phyloP scores from a whole-genome alignment of 2,329 filamentous ascomycete genomes.

The Sarocladiaceae sp. region DNA sequence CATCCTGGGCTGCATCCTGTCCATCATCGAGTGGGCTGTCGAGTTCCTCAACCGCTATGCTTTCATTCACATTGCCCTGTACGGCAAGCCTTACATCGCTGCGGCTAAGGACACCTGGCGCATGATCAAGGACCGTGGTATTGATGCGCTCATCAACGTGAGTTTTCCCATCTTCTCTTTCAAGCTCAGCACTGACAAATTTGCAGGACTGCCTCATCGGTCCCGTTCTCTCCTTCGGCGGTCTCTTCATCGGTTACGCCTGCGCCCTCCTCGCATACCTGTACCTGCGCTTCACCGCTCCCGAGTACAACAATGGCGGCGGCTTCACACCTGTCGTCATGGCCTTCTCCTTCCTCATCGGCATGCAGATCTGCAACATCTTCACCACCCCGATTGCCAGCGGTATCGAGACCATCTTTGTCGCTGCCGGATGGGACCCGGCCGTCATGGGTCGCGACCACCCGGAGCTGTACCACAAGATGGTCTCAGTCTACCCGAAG shows the following conservation, averaged over 20 bases:
- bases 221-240: constrained; percentile 68
- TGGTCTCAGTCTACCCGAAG: constrained; percentile 77
- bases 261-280: constrained; percentile 78
- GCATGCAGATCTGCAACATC: constrained; percentile 81
- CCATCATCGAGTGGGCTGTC: constrained; percentile 76
- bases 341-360: constrained; percentile 83
- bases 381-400: constrained; percentile 84
- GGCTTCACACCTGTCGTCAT: constrained; percentile 71
- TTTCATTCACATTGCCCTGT: constrained; percentile 87
- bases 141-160: constrained; percentile 78
- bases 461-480: constrained; percentile 69
- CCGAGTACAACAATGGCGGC: constrained; percentile 63
- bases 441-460: constrained; percentile 75
- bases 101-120: constrained; percentile 86
- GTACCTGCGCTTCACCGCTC: constrained; percentile 79
- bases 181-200: not conserved
- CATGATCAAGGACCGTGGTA: constrained; percentile 87
- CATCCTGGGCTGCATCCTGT: constrained; percentile 68
- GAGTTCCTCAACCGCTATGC: constrained; percentile 89
- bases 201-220: constrained; percentile 68
- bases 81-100: constrained; percentile 80
- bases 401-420: constrained; percentile 89
- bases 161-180: constrained; percentile 13
- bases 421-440: constrained; percentile 64
- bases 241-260: constrained; percentile 75